phyloP scores from a whole-genome alignment of 257 asterid species.

The Forsythia suspensa region DNA sequence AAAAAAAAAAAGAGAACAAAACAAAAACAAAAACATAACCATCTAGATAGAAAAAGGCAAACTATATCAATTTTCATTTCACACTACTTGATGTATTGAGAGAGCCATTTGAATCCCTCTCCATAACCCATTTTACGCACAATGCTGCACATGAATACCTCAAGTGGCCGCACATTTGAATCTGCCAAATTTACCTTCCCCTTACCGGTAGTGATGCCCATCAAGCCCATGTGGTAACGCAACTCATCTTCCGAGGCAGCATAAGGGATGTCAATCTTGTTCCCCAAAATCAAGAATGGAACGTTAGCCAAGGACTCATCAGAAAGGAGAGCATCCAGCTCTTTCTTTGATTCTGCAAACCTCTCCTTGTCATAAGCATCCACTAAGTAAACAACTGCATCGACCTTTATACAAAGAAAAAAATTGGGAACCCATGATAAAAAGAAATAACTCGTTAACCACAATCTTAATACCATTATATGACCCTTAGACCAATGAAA shows the following conservation, averaged over 20 bases:
- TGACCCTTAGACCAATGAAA: not conserved
- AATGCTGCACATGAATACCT: constrained; percentile 89
- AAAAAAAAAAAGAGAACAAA: too few relatives aligned
- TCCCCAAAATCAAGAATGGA: constrained; percentile 79
- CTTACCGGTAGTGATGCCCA: constrained; percentile 70
- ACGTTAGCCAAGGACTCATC: constrained; percentile 72
- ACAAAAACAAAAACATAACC: not conserved
- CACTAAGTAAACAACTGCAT: constrained; percentile 77
- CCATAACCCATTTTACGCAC: constrained; percentile 92
- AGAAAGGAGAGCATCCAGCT: constrained; percentile 73
- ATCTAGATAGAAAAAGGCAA: constrained; percentile 15
- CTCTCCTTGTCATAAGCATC: constrained; percentile 81
- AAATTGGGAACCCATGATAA: not conserved
- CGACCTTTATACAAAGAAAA: constrained; percentile 53
- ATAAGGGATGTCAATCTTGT: constrained; percentile 81
- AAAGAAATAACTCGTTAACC: not conserved
- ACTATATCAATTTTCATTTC: constrained; percentile 12
- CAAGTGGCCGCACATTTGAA: constrained; percentile 66
- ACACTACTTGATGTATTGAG: constrained; percentile 66
- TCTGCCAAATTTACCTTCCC: constrained; percentile 75
- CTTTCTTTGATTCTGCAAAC: constrained; percentile 81
- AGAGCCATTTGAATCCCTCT: constrained; percentile 86
- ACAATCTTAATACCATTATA: not conserved
- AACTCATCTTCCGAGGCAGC: constrained; percentile 86
- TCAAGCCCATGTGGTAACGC: constrained; percentile 63